Conservation (phyloP, 2,329 filamentous ascomycete genomes). For the Escovopsis sp. region DNA sequence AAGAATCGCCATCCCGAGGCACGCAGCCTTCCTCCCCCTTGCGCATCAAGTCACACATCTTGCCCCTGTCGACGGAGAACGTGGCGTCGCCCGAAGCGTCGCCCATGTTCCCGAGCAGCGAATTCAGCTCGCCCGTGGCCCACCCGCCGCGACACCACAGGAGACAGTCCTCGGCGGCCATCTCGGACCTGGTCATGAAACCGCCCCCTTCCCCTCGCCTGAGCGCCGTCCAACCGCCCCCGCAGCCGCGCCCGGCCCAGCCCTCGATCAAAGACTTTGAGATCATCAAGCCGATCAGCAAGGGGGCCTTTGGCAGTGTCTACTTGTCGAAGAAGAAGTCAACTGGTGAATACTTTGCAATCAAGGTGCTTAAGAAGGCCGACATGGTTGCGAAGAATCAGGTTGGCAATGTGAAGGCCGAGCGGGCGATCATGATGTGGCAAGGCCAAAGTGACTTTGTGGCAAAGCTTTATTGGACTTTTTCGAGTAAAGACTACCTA, state of each 20-base stretch:
- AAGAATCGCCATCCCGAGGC: slow-evolving; percentile 72
- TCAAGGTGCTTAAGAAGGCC: slow-evolving; percentile 97
- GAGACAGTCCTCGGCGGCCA: slow-evolving; percentile 78
- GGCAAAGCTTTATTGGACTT: slow-evolving; percentile 98
- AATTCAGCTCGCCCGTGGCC: slow-evolving; percentile 62
- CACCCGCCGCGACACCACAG: slow-evolving; percentile 54
- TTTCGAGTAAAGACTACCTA: slow-evolving; percentile 96
- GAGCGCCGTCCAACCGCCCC: slow-evolving; percentile 57
- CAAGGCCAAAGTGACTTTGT: slow-evolving; percentile 98
- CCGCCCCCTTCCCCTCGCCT: slow-evolving; percentile 73
- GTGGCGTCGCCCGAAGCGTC: slow-evolving; percentile 78
- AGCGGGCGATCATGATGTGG: slow-evolving; percentile 99
- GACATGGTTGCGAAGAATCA: slow-evolving; percentile 99
- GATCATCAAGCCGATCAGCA: slow-evolving; percentile 98
- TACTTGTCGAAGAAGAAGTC: slow-evolving; percentile 98
- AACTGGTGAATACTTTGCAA: slow-evolving; percentile 94
- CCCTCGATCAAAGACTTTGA: slow-evolving; percentile 99
- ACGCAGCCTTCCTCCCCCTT: slow-evolving; percentile 75
- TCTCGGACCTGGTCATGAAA: slow-evolving; percentile 51
- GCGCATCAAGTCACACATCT: slow-evolving; percentile 65
- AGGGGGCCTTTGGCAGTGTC: slow-evolving; percentile 94
- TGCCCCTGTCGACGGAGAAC: slow-evolving; percentile 44
- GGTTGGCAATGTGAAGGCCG: slow-evolving; percentile 96
- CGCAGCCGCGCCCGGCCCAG: slow-evolving; percentile 74
- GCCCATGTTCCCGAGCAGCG: slow-evolving; percentile 68